A percentile compares a stretch with the other conserved stretches of the same genome.
phyloP scores from a whole-genome alignment of 345 rosid genomes.

The Eucalyptus erythrocorys region DNA sequence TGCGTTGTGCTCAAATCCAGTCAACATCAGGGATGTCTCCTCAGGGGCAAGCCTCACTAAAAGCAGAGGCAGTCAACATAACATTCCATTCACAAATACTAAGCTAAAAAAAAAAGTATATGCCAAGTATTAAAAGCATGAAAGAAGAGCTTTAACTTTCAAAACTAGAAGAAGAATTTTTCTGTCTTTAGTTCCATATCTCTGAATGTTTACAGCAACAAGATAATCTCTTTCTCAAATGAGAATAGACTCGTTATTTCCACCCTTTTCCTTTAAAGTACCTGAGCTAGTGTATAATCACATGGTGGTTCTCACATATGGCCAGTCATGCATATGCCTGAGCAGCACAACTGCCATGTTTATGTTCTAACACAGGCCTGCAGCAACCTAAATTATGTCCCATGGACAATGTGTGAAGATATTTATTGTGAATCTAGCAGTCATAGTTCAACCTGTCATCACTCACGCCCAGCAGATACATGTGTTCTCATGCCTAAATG shows the following conservation, averaged over 20 bases:
- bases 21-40: slow-evolving; percentile 54
- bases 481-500: background rate
- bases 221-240: background rate
- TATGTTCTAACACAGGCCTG: background rate
- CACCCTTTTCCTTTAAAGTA: background rate
- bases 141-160: background rate
- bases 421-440: background rate
- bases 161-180: background rate
- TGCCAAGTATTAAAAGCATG: background rate
- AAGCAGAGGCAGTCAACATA: slow-evolving; percentile 14
- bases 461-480: background rate
- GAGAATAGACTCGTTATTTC: background rate
- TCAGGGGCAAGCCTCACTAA: slow-evolving; percentile 95
- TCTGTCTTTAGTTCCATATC: background rate
- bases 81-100: background rate
- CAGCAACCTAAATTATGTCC: background rate
- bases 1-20: slow-evolving; percentile 80
- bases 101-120: background rate
- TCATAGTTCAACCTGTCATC: background rate
- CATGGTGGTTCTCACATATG: background rate
- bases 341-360: background rate
- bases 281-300: background rate
- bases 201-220: background rate
- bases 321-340: background rate
- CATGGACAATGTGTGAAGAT: background rate